Evolutionary conservation across 805 yeast species (phyloP).

Genomic region (Ascoidea asiatica): DNA sequence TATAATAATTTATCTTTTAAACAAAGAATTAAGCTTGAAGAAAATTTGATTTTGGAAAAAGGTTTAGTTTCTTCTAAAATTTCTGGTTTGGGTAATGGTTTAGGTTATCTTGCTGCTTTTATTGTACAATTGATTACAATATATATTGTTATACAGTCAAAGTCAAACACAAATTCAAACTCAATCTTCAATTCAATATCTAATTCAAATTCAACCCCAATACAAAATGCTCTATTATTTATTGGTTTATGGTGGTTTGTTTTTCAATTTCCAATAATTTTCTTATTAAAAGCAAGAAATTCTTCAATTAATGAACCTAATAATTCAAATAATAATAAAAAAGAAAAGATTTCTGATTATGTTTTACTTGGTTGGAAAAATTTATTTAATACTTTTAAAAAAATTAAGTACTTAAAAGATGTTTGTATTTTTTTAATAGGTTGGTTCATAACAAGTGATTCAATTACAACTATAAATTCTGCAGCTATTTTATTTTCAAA

Average conservation of each 20-base stretch:
- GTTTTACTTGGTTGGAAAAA: slow-evolving; percentile 51
- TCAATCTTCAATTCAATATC: too few species aligned
- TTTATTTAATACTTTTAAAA: slow-evolving; percentile 37
- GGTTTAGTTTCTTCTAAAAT: slow-evolving; percentile 35
- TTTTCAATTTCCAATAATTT: slow-evolving; percentile 49
- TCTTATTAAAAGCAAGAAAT: slow-evolving; percentile 32
- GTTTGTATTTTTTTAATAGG: slow-evolving; percentile 54
- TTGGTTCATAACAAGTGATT: slow-evolving; percentile 70
- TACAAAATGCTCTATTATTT: slow-evolving; percentile 44
- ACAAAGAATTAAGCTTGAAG: background rate
- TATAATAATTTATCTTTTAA: background rate
- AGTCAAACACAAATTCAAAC: slow-evolving; percentile 25
- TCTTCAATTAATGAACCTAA: slow-evolving; percentile 17
- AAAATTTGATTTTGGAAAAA: slow-evolving; percentile 2
- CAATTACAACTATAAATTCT: slow-evolving; percentile 65
- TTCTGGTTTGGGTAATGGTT: slow-evolving; percentile 58
- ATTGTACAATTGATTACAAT: slow-evolving; percentile 52
- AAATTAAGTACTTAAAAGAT: slow-evolving; percentile 47
- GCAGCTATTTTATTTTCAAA: slow-evolving; percentile 70
- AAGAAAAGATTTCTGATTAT: slow-evolving; percentile 18
- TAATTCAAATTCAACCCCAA: slow-evolving; percentile 25
- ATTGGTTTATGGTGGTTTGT: slow-evolving; percentile 72
- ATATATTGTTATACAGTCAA: slow-evolving; percentile 27
- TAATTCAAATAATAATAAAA: slow-evolving; percentile 4
- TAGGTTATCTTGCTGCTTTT: slow-evolving; percentile 59